Percentiles rank a stretch among this genome's conserved stretches.
These are phyloP conservation scores for Graphilbum ipis-grandicollis DNA, from an alignment of 2,329 filamentous ascomycete genomes.

Conservation along the genomic window DNA sequence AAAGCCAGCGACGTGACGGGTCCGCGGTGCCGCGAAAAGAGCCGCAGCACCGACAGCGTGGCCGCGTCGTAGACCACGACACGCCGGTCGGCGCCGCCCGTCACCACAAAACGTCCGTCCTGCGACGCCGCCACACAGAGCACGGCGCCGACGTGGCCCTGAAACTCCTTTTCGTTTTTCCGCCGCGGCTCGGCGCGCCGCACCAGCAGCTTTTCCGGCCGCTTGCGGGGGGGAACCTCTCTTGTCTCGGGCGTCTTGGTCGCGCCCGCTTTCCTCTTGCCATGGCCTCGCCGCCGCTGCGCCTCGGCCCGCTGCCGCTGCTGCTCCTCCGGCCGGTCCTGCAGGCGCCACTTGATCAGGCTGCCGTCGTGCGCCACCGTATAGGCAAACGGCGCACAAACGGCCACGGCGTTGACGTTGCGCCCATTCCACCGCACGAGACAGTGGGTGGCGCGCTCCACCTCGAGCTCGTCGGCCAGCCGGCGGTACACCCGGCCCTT, in stretches of 20 bases:
- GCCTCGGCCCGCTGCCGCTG: constrained; percentile 36
- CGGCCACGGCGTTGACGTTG: constrained; percentile 62
- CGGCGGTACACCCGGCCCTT: constrained; percentile 80
- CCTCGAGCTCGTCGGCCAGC: constrained; percentile 57
- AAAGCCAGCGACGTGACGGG: constrained; percentile 75
- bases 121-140: constrained; percentile 72
- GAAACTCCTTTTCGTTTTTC: constrained; percentile 44
- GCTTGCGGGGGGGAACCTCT: constrained; percentile 31
- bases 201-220: constrained; percentile 45
- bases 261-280: constrained; percentile 29
- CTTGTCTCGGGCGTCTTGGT: neutral
- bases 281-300: constrained; percentile 22
- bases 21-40: constrained; percentile 86
- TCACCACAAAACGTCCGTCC: constrained; percentile 81
- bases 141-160: constrained; percentile 67
- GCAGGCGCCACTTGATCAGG: constrained; percentile 79
- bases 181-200: constrained; percentile 44
- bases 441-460: constrained; percentile 47
- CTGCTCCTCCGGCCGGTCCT: constrained; percentile 43
- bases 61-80: constrained; percentile 79
- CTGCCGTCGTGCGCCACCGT: constrained; percentile 74
- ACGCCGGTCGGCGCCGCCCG: constrained; percentile 69
- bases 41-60: constrained; percentile 58
- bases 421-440: constrained; percentile 66
- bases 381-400: constrained; percentile 67